phyloP scores from a whole-genome alignment of 2,329 filamentous ascomycete genomes.

The Keithomyces neogunnii region DNA sequence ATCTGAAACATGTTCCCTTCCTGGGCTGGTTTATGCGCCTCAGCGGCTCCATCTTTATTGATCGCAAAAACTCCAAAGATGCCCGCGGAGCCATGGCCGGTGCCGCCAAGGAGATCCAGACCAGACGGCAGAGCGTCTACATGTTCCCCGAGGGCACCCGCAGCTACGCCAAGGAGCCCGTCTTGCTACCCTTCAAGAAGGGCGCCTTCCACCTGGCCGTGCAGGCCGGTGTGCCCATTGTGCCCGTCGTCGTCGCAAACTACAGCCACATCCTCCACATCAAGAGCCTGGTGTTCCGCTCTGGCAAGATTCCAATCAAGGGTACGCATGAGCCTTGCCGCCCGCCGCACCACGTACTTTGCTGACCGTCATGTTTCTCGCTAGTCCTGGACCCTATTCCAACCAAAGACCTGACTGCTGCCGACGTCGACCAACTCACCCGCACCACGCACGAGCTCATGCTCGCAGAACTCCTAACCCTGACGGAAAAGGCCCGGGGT shows the following conservation, averaged over 20 bases:
- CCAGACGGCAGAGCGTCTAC: slow-evolving; percentile 66
- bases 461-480: slow-evolving; percentile 54
- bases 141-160: slow-evolving; percentile 91
- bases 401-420: slow-evolving; percentile 62
- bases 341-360: not conserved
- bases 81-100: slow-evolving; percentile 79
- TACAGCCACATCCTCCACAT: slow-evolving; percentile 66
- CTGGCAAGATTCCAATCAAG: slow-evolving; percentile 66
- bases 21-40: slow-evolving; percentile 92
- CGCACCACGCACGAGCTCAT: slow-evolving; percentile 63
- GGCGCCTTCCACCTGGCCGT: slow-evolving; percentile 94
- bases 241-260: slow-evolving; percentile 76
- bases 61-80: slow-evolving; percentile 75
- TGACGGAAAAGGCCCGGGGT: slow-evolving; percentile 45
- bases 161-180: slow-evolving; percentile 75
- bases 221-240: slow-evolving; percentile 85
- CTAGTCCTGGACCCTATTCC: slow-evolving; percentile 72
- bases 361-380: not conserved
- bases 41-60: slow-evolving; percentile 88
- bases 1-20: slow-evolving; percentile 69
- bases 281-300: slow-evolving; percentile 55
- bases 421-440: slow-evolving; percentile 70
- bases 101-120: slow-evolving; percentile 71
- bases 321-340: slow-evolving; percentile 35
- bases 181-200: slow-evolving; percentile 94